These are phyloP conservation scores for Candida oleophila DNA, from an alignment of 805 yeast species.

Conservation along the genomic window DNA sequence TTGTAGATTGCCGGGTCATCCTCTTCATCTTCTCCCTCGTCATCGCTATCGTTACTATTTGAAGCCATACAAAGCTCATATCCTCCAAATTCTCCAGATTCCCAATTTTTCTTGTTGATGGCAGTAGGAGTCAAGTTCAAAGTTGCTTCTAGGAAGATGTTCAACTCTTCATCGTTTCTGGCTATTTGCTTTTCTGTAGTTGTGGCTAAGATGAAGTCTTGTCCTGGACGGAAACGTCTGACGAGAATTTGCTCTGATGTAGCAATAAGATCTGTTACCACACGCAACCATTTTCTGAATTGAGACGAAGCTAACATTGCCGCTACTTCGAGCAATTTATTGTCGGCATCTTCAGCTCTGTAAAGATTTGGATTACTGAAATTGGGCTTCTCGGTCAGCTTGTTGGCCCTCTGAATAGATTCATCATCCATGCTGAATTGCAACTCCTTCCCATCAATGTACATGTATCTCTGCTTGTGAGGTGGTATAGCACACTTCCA, in stretches of 20 bases:
- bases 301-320: constrained; percentile 40
- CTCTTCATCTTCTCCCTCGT: constrained; percentile 50
- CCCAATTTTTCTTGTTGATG: constrained; percentile 66
- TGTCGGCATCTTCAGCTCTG: constrained; percentile 25
- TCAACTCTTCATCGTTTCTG: constrained; percentile 34
- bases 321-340: constrained; percentile 46
- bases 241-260: constrained; percentile 67
- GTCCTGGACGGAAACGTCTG: constrained; percentile 92
- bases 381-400: constrained; percentile 52
- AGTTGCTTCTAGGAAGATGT: constrained; percentile 71
- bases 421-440: constrained; percentile 29
- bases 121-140: constrained; percentile 74
- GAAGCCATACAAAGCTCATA: constrained; percentile 87
- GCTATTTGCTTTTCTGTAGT: constrained; percentile 42
- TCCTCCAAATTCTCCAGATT: constrained; percentile 87
- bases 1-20: constrained; percentile 87
- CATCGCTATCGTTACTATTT: constrained; percentile 38
- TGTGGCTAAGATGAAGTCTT: constrained; percentile 90
- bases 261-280: constrained; percentile 61
- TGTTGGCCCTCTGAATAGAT: constrained; percentile 28
- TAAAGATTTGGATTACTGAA: constrained; percentile 36
- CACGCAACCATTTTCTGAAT: constrained; percentile 68
- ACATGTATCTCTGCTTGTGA: constrained; percentile 85
- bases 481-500: constrained; percentile 95
- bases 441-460: constrained; percentile 62